Evolutionary conservation across 352 stramenopile genomes (phyloP), one percentile per base, ranked within the genome.

Genomic region (Pythium vanterpoolii): DNA sequence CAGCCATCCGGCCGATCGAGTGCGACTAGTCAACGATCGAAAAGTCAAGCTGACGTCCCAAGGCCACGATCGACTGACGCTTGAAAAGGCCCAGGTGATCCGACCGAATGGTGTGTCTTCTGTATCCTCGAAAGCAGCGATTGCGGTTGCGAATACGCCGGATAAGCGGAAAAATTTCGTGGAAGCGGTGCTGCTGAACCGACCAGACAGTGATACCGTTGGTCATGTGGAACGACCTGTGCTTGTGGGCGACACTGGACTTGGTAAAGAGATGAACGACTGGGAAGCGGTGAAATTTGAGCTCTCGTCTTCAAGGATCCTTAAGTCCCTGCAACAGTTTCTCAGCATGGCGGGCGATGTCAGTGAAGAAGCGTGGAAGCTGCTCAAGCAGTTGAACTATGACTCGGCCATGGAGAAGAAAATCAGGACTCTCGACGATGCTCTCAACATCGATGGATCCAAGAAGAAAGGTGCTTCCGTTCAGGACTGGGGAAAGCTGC

Each of bases 221-320:
- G 71, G 68, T 1, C 71, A 79, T n/a, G 40, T 72, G 3, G 56
- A 69, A 44, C 28, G 50, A 28, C 40, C 46, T 34, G 62, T 63
- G 47, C 39, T 67, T 2, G 58, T 65, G 1, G 58, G 49, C 11
- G 58, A 65, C 16, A 38, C n/a, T 11, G 49, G 58, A n/a, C 36
- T 69, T 2, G 73, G 69, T 9, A 68, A 66, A 18, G 79, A 73
- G 55, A 57, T 67, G 18, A 87, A 71, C 40, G 80, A 94, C 44
- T 90, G 83, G 79, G 75, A 86, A 27, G 68, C 75, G 13, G 74
- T 89, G 31, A 90, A 89, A 51, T 70, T 71, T 19, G 77, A 89
- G 34, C 73, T 91, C 33, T 83, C 77, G 47, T 72, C 44, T 18
- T 18, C 27, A 4, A 72, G 66, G 45, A 62, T 33, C 2, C 45